These are phyloP conservation scores for Amylocystis lapponica DNA, from an alignment of 768 basidiomycete genomes.

Conservation along the genomic window DNA sequence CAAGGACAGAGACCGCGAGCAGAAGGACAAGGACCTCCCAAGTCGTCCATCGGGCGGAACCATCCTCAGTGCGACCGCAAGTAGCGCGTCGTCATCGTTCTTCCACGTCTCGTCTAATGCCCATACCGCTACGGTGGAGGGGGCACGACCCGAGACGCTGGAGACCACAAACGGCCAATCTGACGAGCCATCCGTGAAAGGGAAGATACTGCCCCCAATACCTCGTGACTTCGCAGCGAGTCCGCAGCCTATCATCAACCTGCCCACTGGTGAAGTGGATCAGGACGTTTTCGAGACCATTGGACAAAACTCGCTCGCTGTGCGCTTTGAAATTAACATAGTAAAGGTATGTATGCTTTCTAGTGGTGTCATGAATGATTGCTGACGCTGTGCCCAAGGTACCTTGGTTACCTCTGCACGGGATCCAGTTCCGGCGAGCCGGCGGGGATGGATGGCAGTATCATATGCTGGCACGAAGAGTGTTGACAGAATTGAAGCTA, in stretches of 20 bases:
- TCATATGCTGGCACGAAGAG: conserved; percentile 88
- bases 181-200: conserved; percentile 32
- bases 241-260: conserved; percentile 26
- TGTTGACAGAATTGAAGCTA: conserved; percentile 83
- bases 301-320: conserved; percentile 74
- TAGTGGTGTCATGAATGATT: not conserved
- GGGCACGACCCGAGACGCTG: conserved; percentile 21
- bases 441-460: conserved; percentile 96
- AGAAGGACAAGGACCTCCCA: conserved; percentile 44
- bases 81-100: conserved; percentile 78
- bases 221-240: conserved; percentile 58
- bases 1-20: conserved; percentile 41
- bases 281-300: conserved; percentile 66
- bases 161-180: conserved; percentile 12
- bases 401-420: conserved; percentile 88
- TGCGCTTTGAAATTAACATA: conserved; percentile 94
- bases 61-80: conserved; percentile 57
- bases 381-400: conserved; percentile 46
- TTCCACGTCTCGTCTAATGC: conserved; percentile 70
- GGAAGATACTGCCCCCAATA: conserved; percentile 72
- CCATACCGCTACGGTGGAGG: conserved; percentile 34
- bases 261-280: conserved; percentile 64
- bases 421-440: conserved; percentile 89
- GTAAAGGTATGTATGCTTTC: conserved; percentile 68
- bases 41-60: conserved; percentile 39